A percentile compares a stretch with the other conserved stretches of the same genome.
These are phyloP conservation scores for Cantharellus anzutake DNA, from an alignment of 768 basidiomycete species.

Conservation along the genomic window DNA sequence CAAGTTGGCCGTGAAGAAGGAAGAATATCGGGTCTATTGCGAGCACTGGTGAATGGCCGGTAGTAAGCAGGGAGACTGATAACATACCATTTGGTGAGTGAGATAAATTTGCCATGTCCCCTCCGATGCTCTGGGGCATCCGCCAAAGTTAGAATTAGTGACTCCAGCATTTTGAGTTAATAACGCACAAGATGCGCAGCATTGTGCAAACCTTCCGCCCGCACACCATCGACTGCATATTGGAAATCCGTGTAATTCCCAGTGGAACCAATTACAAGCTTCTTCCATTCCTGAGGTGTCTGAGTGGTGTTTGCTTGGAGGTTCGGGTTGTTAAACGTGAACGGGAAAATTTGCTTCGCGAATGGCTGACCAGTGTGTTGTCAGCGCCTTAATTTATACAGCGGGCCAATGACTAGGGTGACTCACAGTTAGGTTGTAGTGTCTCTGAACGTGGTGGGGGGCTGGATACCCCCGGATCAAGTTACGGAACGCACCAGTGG, in stretches of 20 bases:
- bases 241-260: not conserved
- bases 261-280: not conserved
- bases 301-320: not conserved
- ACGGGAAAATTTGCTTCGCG: conserved; percentile 1
- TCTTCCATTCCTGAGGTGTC: not conserved
- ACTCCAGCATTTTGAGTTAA: not conserved
- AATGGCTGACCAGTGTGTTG: not conserved
- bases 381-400: not conserved
- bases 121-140: not conserved
- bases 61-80: not conserved
- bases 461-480: not conserved
- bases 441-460: not conserved
- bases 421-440: not conserved
- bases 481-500: not conserved
- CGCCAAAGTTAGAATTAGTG: not conserved
- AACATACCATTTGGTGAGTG: conserved; percentile 1
- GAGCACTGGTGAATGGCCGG: not conserved
- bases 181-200: not conserved
- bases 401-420: not conserved
- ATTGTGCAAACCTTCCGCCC: not conserved
- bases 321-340: not conserved
- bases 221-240: not conserved
- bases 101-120: not conserved
- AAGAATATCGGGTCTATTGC: not conserved
- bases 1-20: conserved; percentile 1